A percentile compares a stretch with the other conserved stretches of the same genome.
phyloP scores from a whole-genome alignment of 345 rosid species.

The Citrus unshiu region DNA sequence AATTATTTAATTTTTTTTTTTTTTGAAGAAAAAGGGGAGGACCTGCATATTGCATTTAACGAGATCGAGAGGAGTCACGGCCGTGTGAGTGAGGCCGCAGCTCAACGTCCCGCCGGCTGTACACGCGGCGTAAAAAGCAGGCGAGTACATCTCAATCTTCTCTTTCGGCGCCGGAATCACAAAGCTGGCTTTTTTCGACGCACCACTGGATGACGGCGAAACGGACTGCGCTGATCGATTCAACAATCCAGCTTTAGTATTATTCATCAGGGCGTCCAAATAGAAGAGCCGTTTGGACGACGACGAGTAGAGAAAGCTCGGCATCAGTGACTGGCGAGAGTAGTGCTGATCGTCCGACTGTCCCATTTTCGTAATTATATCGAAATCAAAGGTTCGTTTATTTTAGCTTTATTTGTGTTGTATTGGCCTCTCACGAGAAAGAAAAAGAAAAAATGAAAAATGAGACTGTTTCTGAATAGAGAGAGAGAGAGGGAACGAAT shows the following conservation, averaged over 20 bases:
- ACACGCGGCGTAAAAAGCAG: conserved; percentile 77
- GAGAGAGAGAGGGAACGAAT: background rate
- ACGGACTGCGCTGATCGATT: conserved; percentile 14
- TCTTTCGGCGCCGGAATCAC: conserved; percentile 63
- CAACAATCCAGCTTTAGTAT: conserved; percentile 8
- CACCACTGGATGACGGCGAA: conserved; percentile 3
- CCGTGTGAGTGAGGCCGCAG: conserved; percentile 86
- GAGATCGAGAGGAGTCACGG: conserved; percentile 92
- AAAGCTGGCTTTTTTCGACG: conserved; percentile 14
- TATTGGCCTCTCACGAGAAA: background rate
- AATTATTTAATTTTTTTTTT: no score
- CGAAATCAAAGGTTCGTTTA: background rate
- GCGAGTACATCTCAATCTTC: conserved; percentile 77
- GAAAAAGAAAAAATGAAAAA: background rate
- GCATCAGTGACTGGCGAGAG: conserved; percentile 57
- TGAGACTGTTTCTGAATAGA: background rate
- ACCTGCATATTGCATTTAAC: conserved; percentile 99
- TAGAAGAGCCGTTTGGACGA: conserved; percentile 17
- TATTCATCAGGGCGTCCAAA: conserved; percentile 23
- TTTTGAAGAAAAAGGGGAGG: background rate
- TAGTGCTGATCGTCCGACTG: conserved; percentile 10
- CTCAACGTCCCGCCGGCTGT: conserved; percentile 69
- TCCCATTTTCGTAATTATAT: conserved; percentile 31
- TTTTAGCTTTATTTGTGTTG: background rate
- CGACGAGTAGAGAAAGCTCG: conserved; percentile 64